Evolutionary conservation across 345 rosid genomes (phyloP).

Genomic region (Mangifera indica): DNA sequence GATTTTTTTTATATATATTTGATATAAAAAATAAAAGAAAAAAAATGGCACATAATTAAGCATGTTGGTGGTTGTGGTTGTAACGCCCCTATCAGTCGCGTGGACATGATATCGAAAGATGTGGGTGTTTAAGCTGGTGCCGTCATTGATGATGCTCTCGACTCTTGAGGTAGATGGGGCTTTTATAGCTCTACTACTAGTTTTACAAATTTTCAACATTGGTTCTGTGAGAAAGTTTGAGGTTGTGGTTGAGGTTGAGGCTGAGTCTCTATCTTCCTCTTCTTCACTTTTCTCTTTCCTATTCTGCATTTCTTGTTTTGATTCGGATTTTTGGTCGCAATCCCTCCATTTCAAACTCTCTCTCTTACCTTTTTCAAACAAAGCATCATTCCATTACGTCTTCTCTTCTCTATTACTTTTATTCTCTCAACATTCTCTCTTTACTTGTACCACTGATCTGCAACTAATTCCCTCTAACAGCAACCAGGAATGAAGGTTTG

Average conservation of each 20-base stretch:
- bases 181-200: constrained; percentile 2
- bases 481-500: constrained; percentile 55
- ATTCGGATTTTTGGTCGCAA: constrained; percentile 23
- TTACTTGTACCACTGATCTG: constrained; percentile 27
- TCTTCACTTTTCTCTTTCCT: constrained; percentile 35
- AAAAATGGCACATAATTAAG: not conserved
- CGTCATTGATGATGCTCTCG: not conserved
- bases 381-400: constrained; percentile 33
- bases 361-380: constrained; percentile 27
- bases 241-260: not conserved
- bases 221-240: no score
- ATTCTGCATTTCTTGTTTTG: constrained; percentile 58
- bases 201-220: constrained; percentile 19
- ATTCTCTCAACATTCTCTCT: constrained; percentile 6
- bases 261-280: not conserved
- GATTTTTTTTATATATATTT: no score
- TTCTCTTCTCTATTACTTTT: not conserved
- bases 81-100: constrained; percentile 29
- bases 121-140: not conserved
- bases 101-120: constrained; percentile 2
- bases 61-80: constrained; percentile 1
- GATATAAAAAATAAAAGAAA: no score
- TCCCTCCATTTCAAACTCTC: no score
- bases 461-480: constrained; percentile 21
- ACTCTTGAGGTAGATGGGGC: not conserved